phyloP scores from a whole-genome alignment of 2,329 filamentous ascomycete genomes.

The Calonectria leucothoes region DNA sequence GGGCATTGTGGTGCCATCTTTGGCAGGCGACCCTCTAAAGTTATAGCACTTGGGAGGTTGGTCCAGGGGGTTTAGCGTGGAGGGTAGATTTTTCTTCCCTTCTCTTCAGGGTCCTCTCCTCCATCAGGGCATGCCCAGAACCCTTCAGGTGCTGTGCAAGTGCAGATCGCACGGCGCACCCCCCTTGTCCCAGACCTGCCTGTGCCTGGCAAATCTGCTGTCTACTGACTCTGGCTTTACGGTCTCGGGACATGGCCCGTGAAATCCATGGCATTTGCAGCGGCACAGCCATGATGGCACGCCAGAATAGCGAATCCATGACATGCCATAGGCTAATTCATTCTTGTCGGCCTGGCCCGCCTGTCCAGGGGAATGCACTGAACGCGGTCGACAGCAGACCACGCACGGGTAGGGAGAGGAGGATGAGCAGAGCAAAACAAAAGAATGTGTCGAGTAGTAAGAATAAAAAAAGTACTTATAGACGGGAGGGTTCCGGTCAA shows the following conservation, averaged over 20 bases:
- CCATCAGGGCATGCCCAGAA: background rate
- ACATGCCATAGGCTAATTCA: conserved; percentile 15
- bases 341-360: conserved; percentile 18
- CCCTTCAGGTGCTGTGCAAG: background rate
- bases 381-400: background rate
- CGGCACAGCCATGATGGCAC: conserved; percentile 4
- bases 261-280: conserved; percentile 15
- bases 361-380: background rate
- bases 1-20: conserved; percentile 24
- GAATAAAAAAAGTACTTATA: conserved; percentile 1
- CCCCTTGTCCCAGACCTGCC: background rate
- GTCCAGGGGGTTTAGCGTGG: conserved; percentile 9
- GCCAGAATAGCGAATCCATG: conserved; percentile 16
- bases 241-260: conserved; percentile 14
- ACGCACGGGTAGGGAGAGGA: background rate
- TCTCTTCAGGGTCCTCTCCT: background rate
- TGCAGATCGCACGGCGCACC: background rate
- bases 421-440: background rate
- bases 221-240: conserved; percentile 2
- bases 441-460: background rate
- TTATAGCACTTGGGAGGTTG: background rate
- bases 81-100: background rate
- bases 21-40: conserved; percentile 3
- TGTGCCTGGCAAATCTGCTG: background rate
- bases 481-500: conserved; percentile 12